These are phyloP conservation scores for Zygotorulaspora chibaensis DNA, from an alignment of 805 yeast genomes.

Conservation along the genomic window DNA sequence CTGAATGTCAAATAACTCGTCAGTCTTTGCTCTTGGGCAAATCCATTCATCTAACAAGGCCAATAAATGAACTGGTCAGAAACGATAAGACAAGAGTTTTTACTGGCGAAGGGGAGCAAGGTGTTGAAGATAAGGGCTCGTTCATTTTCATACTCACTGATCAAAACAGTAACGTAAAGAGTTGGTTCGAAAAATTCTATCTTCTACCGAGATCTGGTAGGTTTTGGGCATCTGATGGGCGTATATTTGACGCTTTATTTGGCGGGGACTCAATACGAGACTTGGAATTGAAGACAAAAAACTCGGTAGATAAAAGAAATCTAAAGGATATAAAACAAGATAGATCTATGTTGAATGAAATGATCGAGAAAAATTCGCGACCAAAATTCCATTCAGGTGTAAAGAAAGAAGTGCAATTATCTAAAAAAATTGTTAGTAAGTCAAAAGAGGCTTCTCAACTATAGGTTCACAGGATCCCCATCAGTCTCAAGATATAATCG, in stretches of 20 bases:
- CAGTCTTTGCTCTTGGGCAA: slow-evolving; percentile 21
- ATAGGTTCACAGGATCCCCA: slow-evolving; percentile 26
- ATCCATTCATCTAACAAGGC: slow-evolving; percentile 12
- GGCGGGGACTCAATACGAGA: slow-evolving; percentile 23
- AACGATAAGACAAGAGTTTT: slow-evolving; percentile 19
- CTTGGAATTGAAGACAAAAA: slow-evolving; percentile 12
- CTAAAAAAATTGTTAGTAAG: slow-evolving; percentile 9
- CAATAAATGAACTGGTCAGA: slow-evolving; percentile 18
- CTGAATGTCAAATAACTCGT: slow-evolving; percentile 24
- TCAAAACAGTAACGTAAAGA: slow-evolving; percentile 8
- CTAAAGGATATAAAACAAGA: slow-evolving; percentile 12
- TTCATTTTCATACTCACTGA: slow-evolving; percentile 26
- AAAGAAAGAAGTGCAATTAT: slow-evolving; percentile 3
- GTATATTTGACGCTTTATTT: slow-evolving; percentile 30
- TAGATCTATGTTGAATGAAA: slow-evolving; percentile 12
- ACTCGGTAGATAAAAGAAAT: background rate
- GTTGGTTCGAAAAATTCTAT: slow-evolving; percentile 22
- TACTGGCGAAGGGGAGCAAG: slow-evolving; percentile 32
- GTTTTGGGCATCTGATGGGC: slow-evolving; percentile 29
- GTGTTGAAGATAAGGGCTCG: slow-evolving; percentile 31
- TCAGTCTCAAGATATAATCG: slow-evolving; percentile 52
- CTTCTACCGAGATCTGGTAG: slow-evolving; percentile 31
- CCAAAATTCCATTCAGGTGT: slow-evolving; percentile 18
- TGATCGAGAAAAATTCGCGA: slow-evolving; percentile 20
- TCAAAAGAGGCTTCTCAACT: background rate